These are phyloP conservation scores for Cladosporium sp. DNA, from an alignment of 2,329 filamentous ascomycete genomes.

Conservation along the genomic window DNA sequence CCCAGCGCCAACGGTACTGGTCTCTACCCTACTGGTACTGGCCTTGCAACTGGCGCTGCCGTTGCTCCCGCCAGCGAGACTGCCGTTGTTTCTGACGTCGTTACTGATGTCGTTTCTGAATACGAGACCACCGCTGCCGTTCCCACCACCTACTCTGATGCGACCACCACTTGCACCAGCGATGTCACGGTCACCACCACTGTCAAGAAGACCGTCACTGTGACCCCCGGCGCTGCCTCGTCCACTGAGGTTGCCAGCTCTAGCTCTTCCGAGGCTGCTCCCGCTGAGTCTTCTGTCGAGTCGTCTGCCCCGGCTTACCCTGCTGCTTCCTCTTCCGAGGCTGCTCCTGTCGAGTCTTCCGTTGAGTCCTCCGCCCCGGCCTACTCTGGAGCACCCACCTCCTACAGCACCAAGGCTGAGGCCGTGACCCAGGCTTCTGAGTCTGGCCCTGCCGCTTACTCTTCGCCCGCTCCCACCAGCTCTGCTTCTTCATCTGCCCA, in stretches of 20 bases:
- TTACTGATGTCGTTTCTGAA: background rate
- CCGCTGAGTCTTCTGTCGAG: conserved; percentile 15
- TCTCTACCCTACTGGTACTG: conserved; percentile 26
- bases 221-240: conserved; percentile 20
- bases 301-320: conserved; percentile 24
- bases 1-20: conserved; percentile 33
- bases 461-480: conserved; percentile 16
- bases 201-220: conserved; percentile 44
- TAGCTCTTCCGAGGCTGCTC: conserved; percentile 24
- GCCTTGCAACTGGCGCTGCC: conserved; percentile 24
- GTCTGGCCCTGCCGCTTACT: conserved; percentile 8
- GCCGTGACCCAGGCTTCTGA: conserved; percentile 1
- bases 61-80: conserved; percentile 24
- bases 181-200: conserved; percentile 45
- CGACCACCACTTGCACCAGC: conserved; percentile 29
- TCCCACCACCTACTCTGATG: conserved; percentile 27
- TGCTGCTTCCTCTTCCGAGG: conserved; percentile 19
- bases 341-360: conserved; percentile 21
- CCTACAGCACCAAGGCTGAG: conserved; percentile 21
- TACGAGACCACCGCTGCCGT: conserved; percentile 29
- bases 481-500: conserved; percentile 10
- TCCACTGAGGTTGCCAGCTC: background rate
- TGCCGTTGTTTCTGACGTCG: conserved; percentile 24
- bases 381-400: conserved; percentile 17
- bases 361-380: conserved; percentile 23